Percentiles rank a stretch among this genome's conserved stretches.
Evolutionary conservation across 352 stramenopile species (phyloP).

Genomic region (Globisporangium parvum): DNA sequence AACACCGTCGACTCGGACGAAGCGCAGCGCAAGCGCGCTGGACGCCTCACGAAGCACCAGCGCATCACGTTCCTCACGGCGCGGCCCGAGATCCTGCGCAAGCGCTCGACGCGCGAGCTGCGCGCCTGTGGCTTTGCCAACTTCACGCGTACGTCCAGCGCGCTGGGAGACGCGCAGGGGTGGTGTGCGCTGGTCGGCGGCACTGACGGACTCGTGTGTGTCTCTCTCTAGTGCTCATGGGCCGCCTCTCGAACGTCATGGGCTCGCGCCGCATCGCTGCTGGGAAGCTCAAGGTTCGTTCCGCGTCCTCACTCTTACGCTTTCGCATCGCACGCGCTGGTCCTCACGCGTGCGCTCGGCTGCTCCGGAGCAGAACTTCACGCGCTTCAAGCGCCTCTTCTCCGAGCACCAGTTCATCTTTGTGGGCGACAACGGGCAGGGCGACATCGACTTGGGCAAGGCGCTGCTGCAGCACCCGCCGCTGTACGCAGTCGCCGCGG

Average conservation of each 20-base stretch:
- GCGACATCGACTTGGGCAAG: slow-evolving; percentile 78
- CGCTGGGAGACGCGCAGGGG: no score
- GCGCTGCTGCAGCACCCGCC: slow-evolving; percentile 43
- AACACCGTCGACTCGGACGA: slow-evolving; percentile 6
- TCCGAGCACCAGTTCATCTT: slow-evolving; percentile 73
- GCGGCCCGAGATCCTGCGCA: slow-evolving; percentile 62
- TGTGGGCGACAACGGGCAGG: slow-evolving; percentile 76
- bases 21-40: slow-evolving; percentile 1
- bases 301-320: no score
- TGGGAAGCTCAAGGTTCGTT: slow-evolving; percentile 52
- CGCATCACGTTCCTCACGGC: slow-evolving; percentile 75
- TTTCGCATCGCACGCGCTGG: no score
- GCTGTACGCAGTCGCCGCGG: slow-evolving; percentile 44
- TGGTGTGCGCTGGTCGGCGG: no score
- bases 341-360: no score
- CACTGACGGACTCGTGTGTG: not conserved
- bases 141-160: slow-evolving; percentile 57
- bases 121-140: slow-evolving; percentile 65
- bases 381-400: slow-evolving; percentile 66
- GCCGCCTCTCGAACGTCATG: slow-evolving; percentile 53
- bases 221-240: slow-evolving; percentile 57
- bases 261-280: slow-evolving; percentile 59
- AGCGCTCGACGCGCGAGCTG: slow-evolving; percentile 54
- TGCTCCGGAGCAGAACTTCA: slow-evolving; percentile 50
- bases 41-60: slow-evolving; percentile 15